phyloP scores from a whole-genome alignment of 2,329 filamentous ascomycete species.

The Stenocarpella maydis region DNA sequence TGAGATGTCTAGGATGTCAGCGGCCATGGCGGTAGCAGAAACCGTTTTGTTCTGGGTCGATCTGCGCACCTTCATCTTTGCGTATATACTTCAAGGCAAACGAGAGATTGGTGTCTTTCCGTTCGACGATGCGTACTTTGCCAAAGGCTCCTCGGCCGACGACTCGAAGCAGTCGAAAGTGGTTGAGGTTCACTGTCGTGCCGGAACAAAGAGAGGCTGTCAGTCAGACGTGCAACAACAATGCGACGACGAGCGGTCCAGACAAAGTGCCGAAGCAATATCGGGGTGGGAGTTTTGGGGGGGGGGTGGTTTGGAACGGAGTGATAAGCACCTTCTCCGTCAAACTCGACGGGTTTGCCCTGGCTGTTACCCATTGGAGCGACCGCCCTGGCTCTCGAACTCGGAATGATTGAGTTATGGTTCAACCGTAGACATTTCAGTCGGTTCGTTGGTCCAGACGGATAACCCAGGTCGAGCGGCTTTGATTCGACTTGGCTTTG shows the following conservation, averaged over 20 bases:
- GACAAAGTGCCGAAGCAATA: constrained; percentile 13
- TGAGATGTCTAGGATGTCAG: constrained; percentile 37
- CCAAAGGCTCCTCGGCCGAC: constrained; percentile 98
- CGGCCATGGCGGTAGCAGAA: not conserved
- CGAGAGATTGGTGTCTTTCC: constrained; percentile 91
- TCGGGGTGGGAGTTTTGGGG: not conserved
- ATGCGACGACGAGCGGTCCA: constrained; percentile 17
- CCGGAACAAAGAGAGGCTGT: constrained; percentile 31
- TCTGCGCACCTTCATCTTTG: constrained; percentile 87
- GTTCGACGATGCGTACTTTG: constrained; percentile 97
- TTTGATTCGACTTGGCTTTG: constrained; percentile 31
- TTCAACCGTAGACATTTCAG: constrained; percentile 29
- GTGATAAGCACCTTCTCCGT: constrained; percentile 81
- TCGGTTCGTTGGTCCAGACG: constrained; percentile 14
- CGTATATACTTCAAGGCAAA: constrained; percentile 98
- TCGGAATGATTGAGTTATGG: constrained; percentile 29
- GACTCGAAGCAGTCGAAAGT: constrained; percentile 93
- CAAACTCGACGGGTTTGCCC: constrained; percentile 90
- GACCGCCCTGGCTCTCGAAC: constrained; percentile 34
- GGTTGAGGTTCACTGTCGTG: constrained; percentile 90
- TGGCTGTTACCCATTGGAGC: constrained; percentile 87
- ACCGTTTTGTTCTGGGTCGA: not conserved
- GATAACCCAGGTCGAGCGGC: constrained; percentile 25
- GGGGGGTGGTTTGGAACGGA: not conserved
- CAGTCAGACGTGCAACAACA: constrained; percentile 32